A percentile compares a stretch with the other conserved stretches of the same genome.
Evolutionary conservation across 2,329 filamentous ascomycete species (phyloP).

Genomic region (Clarireedia hainanense): DNA sequence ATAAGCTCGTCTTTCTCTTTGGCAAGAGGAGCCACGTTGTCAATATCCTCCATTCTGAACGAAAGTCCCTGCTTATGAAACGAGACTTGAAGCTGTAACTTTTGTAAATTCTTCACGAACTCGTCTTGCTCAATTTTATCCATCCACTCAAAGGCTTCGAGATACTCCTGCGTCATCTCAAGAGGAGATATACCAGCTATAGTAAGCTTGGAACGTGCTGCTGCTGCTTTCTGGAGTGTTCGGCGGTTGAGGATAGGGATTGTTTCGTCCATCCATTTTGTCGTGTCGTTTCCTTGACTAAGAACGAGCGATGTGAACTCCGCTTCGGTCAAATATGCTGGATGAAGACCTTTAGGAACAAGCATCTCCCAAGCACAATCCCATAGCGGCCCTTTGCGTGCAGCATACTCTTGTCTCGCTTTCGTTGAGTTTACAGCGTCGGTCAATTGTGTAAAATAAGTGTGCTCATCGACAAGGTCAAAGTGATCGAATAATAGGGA

Average conservation of each 20-base stretch:
- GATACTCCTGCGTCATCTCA: constrained; percentile 6
- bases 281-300: neutral
- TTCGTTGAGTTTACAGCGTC: constrained; percentile 1
- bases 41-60: constrained; percentile 8
- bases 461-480: constrained; percentile 5
- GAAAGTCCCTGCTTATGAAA: constrained; percentile 9
- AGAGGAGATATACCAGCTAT: constrained; percentile 12
- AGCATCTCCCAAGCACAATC: constrained; percentile 10
- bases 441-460: neutral
- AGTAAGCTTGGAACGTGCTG: constrained; percentile 8
- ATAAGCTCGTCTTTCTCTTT: constrained; percentile 1
- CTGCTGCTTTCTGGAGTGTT: constrained; percentile 6
- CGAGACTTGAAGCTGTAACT: constrained; percentile 2
- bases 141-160: constrained; percentile 15
- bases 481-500: constrained; percentile 1
- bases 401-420: constrained; percentile 8
- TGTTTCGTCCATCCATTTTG: constrained; percentile 10
- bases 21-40: neutral
- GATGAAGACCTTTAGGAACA: constrained; percentile 11
- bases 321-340: constrained; percentile 10
- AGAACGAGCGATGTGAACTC: constrained; percentile 13
- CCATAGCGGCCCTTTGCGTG: constrained; percentile 11
- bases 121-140: constrained; percentile 11
- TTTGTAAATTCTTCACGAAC: constrained; percentile 9
- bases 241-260: constrained; percentile 5